Evolutionary conservation across 169 alveolate species (phyloP).

Genomic region (Haemoproteus tartakovskyi): DNA sequence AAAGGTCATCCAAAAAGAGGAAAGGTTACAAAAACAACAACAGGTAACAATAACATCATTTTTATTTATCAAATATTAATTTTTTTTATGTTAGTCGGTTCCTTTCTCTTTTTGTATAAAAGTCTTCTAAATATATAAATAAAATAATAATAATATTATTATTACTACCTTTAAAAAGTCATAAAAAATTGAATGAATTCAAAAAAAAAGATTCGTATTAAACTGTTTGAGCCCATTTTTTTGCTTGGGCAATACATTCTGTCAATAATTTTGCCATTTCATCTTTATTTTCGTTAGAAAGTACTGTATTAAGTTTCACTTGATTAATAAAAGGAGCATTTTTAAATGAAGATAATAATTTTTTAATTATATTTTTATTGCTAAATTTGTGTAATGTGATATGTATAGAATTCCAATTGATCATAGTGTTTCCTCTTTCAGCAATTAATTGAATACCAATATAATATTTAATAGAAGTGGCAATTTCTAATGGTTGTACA

Average conservation of each 20-base stretch:
- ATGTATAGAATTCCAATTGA: slow-evolving; percentile 71
- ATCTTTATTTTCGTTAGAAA: slow-evolving; percentile 63
- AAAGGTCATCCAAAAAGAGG: too few relatives aligned
- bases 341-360: slow-evolving; percentile 65
- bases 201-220: too few relatives aligned
- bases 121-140: too few relatives aligned
- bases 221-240: slow-evolving; percentile 76
- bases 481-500: slow-evolving; percentile 77
- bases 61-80: too few relatives aligned
- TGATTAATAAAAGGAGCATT: slow-evolving; percentile 76
- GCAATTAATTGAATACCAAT: slow-evolving; percentile 76
- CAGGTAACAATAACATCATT: too few relatives aligned
- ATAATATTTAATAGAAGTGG: slow-evolving; percentile 72
- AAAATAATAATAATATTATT: not conserved
- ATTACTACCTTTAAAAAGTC: not conserved
- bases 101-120: too few relatives aligned
- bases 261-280: slow-evolving; percentile 69
- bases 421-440: slow-evolving; percentile 72
- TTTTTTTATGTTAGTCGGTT: too few relatives aligned
- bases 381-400: slow-evolving; percentile 73
- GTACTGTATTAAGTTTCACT: slow-evolving; percentile 14
- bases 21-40: too few relatives aligned
- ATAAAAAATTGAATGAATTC: not conserved
- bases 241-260: slow-evolving; percentile 76
- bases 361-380: slow-evolving; percentile 66